Base-by-base conservation (phyloP, 768 basidiomycete species). In the Xerocomellus chrysenteron region DNA sequence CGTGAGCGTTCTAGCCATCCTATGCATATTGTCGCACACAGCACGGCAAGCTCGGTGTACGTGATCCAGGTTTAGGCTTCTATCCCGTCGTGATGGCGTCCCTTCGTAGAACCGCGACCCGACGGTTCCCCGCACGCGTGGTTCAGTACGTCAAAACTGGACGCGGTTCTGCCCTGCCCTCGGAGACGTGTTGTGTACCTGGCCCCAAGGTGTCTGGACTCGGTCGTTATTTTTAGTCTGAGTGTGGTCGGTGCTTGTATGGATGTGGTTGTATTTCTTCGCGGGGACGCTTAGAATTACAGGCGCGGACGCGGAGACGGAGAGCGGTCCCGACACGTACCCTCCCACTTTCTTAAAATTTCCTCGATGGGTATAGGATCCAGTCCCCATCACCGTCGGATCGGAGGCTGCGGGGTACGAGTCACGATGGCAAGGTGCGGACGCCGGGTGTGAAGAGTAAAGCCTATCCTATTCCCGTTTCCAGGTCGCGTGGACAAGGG, bases 81-180 rank as follows among this genome's bases (percentile, higher is more conserved):
- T 9, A 13, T 1, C 13, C 46, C 14, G n/a, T 52, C 36, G 36
- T 28, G 35, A 49, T 33, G 24, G 24, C 8, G 21, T 17, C 35
- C 35, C 19, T 35, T 28, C 28, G 32, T 32, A 11, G 32, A 10
- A 11, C 11, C 32, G 32, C 11, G 28, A 36, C 19, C 6, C n/a
- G 28, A 32, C 47, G 14, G 6, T 37, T 50, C 16, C 17, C n/a
- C n/a, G 4, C 41, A 19, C 21, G 36, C 21, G 26, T n/a, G 39
- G 42, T 55, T 28, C 40, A 55, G n/a, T 55, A 55, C 52, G 54
- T 55, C 42, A 44, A 57, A 55, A 57, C 36, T 56, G 19, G 32
- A 26, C 26, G 40, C 5, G 35, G 35, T 43, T 55, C 54, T 10
- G n/a, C 11, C 14, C 40, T 17, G 30, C 21, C 21, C 16, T 52